Base-by-base conservation (phyloP, 2,329 filamentous ascomycete genomes). In the Magnaporthales sp. region DNA sequence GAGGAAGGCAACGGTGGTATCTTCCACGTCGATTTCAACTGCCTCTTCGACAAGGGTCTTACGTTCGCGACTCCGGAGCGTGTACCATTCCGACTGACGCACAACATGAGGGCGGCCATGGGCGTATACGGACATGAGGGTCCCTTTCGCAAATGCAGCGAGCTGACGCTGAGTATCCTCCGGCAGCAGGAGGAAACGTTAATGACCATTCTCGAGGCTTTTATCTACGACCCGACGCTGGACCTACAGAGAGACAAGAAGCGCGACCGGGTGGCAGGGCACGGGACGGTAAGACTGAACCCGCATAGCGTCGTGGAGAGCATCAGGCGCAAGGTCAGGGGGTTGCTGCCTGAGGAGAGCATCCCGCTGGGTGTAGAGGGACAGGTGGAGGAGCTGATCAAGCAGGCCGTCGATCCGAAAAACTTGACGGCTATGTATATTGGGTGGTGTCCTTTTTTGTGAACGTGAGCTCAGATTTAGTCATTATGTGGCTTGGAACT, bases 11-110 rank as follows among this genome's bases (percentile, higher is more conserved):
- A 93, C 70, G 95, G 96, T 61, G 94, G 94, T 65, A 89, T 96
- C 2, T 91, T 99, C 77, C 95, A 99, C 77, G 96, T 99, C 62
- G 95, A 99, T 79, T 99, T 99, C 84, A 99, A 99, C 79, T 99
- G 96, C 77, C 87, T 99, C 4, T 99, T 99, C 76, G 96, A 99
- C 81, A 99, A 99, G 74, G 95, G 95, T 1, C 85, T 94, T 56
- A 97, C 93, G 0, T 98, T 99, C 75, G 90, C 93, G 69, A 96
- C 96, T 77, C 94, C 95, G 0, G 95, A 99, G 77, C 84, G 91
- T 31, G 95, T 99, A 1, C 96, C 95, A 1, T 99, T 99, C 83
- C 91, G 96, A 19, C 84, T 99, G 58, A 99, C 95, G 4, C 94
- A 97, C 82, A 99, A 99, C 78, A 98, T 99, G 94, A 87, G 96